Percentiles rank a stretch among this genome's conserved stretches.
Evolutionary conservation across 2,329 filamentous ascomycete species (phyloP).

Genomic region (Triangularia setosa): DNA sequence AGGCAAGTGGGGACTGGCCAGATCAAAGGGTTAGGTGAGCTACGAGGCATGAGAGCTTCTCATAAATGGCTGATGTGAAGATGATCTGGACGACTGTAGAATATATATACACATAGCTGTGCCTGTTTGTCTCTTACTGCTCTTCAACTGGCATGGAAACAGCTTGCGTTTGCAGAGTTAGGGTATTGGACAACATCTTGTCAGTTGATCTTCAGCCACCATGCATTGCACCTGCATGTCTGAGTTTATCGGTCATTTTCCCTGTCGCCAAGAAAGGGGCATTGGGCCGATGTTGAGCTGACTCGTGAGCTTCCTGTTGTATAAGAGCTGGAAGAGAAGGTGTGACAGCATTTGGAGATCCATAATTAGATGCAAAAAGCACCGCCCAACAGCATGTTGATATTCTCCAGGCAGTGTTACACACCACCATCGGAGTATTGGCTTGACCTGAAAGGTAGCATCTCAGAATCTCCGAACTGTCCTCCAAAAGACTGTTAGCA

Average conservation of each 20-base stretch:
- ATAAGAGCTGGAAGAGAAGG: neutral
- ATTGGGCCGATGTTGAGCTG: neutral
- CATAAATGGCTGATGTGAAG: neutral
- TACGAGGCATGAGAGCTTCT: neutral
- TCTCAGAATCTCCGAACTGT: neutral
- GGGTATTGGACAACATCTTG: neutral
- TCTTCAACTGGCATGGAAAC: no score
- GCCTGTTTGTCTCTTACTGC: no score
- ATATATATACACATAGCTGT: no score
- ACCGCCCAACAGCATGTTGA: neutral
- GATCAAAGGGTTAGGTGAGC: neutral
- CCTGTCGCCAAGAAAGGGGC: conserved; percentile 1
- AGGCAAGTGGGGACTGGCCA: neutral
- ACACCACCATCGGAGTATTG: neutral
- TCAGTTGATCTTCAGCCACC: neutral
- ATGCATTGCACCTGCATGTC: neutral
- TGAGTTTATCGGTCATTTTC: neutral
- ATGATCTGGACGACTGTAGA: neutral
- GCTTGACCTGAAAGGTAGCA: neutral
- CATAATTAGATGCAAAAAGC: neutral
- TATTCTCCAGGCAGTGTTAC: neutral
- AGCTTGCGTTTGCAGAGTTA: neutral
- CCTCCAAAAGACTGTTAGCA: neutral
- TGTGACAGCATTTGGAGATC: neutral
- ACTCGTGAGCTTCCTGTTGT: neutral